Conservation (phyloP, 495 filamentous ascomycete genomes). For the Pyronema domesticum region DNA sequence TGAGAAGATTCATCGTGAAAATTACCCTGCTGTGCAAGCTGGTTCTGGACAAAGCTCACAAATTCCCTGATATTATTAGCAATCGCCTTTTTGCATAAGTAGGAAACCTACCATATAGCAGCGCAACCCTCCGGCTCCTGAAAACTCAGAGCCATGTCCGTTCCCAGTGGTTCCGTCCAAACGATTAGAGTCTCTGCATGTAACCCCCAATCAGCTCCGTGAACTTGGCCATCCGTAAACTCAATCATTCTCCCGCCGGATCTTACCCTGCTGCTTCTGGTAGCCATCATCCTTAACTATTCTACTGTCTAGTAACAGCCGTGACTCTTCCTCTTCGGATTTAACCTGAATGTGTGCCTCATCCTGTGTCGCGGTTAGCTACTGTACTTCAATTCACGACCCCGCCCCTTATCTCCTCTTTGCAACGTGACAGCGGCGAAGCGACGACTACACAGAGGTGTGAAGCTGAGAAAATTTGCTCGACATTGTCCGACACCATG, state of each 20-base stretch:
- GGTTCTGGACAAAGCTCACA: conserved; percentile 65
- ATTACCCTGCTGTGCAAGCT: conserved; percentile 24
- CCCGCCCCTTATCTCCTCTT: conserved; percentile 19
- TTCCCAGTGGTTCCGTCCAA: conserved; percentile 74
- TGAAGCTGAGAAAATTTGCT: neutral
- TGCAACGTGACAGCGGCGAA: conserved; percentile 3
- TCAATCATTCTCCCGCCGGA: neutral
- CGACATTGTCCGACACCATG: neutral
- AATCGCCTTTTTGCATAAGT: neutral
- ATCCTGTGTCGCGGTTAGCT: conserved; percentile 32
- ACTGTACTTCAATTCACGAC: conserved; percentile 9
- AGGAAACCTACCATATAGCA: conserved; percentile 55
- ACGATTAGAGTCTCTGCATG: conserved; percentile 85
- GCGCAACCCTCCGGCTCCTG: conserved; percentile 93
- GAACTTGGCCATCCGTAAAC: neutral
- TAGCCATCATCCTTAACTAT: conserved; percentile 92
- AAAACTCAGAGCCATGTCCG: conserved; percentile 96
- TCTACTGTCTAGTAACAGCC: conserved; percentile 69
- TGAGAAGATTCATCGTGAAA: conserved; percentile 39
- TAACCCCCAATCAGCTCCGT: conserved; percentile 21
- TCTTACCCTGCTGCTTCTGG: conserved; percentile 90
- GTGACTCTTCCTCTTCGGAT: conserved; percentile 75
- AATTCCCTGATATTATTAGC: conserved; percentile 53
- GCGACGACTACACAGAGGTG: conserved; percentile 1
- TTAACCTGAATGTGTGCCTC: conserved; percentile 80